Percentiles rank a stretch among this genome's conserved stretches.
These are phyloP conservation scores for Lentinus polychrous DNA, from an alignment of 1,284 basidiomycete genomes.

Conservation along the genomic window DNA sequence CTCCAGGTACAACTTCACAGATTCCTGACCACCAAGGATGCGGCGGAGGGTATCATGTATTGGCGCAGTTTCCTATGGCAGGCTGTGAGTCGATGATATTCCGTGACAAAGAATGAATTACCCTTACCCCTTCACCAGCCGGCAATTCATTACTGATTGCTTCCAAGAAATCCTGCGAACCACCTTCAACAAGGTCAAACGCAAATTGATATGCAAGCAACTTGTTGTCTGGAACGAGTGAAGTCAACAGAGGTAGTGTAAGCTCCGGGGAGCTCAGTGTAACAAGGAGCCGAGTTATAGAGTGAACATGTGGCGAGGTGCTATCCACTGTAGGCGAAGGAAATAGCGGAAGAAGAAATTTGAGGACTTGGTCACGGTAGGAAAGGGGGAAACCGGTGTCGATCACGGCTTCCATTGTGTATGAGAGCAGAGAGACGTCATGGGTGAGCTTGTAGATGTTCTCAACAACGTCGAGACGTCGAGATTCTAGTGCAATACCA, in stretches of 20 bases:
- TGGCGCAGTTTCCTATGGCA: conserved; percentile 46
- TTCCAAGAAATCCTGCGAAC: conserved; percentile 87
- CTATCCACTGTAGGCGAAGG: conserved; percentile 61
- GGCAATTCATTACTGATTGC: conserved; percentile 59
- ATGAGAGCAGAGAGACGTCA: conserved; percentile 77
- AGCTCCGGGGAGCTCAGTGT: conserved; percentile 75
- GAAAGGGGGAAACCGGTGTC: conserved; percentile 77
- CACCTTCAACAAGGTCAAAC: conserved; percentile 90
- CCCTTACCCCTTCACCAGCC: conserved; percentile 53
- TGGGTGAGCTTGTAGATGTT: conserved; percentile 66
- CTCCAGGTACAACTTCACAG: conserved; percentile 87
- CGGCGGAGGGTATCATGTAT: conserved; percentile 68
- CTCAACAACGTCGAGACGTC: conserved; percentile 78
- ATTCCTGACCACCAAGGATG: conserved; percentile 85
- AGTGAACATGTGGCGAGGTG: conserved; percentile 67
- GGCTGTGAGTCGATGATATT: conserved; percentile 10
- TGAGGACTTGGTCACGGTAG: conserved; percentile 79
- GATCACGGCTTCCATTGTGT: conserved; percentile 85
- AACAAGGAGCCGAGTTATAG: conserved; percentile 83
- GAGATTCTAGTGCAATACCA: conserved; percentile 89
- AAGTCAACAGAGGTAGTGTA: conserved; percentile 64
- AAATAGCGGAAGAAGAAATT: conserved; percentile 81
- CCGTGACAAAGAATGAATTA: conserved; percentile 8
- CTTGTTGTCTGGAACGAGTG: conserved; percentile 64
- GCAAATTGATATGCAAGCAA: conserved; percentile 88